Base-by-base conservation (phyloP, 129 eudicot species). In the Silybum marianum region DNA sequence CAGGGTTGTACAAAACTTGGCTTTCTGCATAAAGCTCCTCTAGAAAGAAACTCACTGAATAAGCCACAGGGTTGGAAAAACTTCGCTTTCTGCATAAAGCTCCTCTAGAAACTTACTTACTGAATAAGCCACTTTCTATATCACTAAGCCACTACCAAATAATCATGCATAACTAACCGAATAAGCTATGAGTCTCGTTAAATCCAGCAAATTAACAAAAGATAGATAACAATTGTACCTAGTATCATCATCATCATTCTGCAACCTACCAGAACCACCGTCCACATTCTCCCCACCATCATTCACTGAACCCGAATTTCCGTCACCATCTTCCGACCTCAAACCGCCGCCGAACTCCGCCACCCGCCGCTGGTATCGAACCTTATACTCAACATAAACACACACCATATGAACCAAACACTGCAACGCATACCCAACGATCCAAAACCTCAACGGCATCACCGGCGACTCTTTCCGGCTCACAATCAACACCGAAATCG, bases 391-490 rank as follows among this genome's bases (percentile, higher is more conserved):
- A 32, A 84, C 82, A n/a, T 72, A 63, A 3, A 91, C 91, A 66
- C 94, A 90, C 62, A 76, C 88, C 97, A 88, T 88, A 73, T 93
- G 98, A 6, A 91, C 72, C 69, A 83, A 51, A 85, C 97, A 93
- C 90, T 91, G 93, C 3, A 85, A 44, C 3, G 58, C 87, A 71
- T 91, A 87, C 7, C 95, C 97, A 44, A 76, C 83, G 7, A 93
- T 78, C 97, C 98, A 93, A 24, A 88, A 26, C 88, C 97, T 85
- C 75, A 93, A 71, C 4, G 94, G 91, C 90, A 87, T 71, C 72
- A 39, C 28, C 23, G 97, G 87, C 21, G n/a, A 13, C 72, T 93
- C 98, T 0, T 74, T 10, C 36, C 80, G n/a, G 63, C 90, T 91
- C 74, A 69, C 4, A 21, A 82, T 10, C 77, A 93, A 34, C 6